A percentile compares a stretch with the other conserved stretches of the same genome.
Conservation (phyloP, 73 alveolate species). For the Stentor coeruleus region DNA sequence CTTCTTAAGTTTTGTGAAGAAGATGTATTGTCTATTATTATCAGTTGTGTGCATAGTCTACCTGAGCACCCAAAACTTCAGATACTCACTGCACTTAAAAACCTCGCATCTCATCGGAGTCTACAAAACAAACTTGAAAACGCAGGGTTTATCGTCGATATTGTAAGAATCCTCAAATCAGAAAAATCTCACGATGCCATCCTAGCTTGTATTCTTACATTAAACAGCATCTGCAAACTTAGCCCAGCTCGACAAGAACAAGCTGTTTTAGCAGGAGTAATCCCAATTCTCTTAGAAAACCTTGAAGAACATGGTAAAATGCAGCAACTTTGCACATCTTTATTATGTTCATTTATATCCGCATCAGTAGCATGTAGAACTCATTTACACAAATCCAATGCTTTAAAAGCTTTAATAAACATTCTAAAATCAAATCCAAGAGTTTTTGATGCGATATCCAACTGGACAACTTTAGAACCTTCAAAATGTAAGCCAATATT, state of each 20-base stretch:
- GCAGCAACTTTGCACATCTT: background rate
- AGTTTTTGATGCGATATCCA: background rate
- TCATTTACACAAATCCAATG: background rate
- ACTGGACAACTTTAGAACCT: background rate
- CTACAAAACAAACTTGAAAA: background rate
- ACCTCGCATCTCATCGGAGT: background rate
- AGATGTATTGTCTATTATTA: background rate
- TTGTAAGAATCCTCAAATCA: constrained; percentile 4
- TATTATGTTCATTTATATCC: background rate
- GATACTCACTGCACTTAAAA: background rate
- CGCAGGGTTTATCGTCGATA: constrained; percentile 10
- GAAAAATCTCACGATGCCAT: background rate
- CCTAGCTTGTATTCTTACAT: background rate
- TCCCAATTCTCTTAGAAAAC: background rate
- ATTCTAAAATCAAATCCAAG: background rate
- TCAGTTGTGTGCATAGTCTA: background rate
- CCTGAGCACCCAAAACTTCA: background rate
- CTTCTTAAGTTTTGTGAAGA: constrained; percentile 19
- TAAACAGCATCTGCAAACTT: background rate
- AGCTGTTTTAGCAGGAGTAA: constrained; percentile 4
- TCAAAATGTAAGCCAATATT: background rate
- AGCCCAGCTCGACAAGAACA: constrained; percentile 23
- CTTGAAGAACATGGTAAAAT: background rate
- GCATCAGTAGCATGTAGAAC: constrained; percentile 19
- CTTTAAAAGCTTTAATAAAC: background rate